Evolutionary conservation across 176 grass and related monocot genomes (phyloP), one percentile per base, ranked within the genome.

Genomic region (Melocanna baccifera): DNA sequence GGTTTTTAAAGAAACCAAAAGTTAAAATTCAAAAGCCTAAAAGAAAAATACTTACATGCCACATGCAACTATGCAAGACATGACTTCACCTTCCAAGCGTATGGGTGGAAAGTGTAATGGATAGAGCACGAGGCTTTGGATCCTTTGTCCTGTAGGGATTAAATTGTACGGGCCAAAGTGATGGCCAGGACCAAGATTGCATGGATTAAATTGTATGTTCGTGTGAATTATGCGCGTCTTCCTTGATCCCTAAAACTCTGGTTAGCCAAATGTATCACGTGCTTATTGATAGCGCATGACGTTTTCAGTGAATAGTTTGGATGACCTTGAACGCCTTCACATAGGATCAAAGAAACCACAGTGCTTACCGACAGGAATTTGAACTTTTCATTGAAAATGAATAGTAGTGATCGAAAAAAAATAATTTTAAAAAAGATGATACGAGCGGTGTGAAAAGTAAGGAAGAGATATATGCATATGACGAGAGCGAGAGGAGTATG

Each of bases 111-210:
- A n/a, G 39, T 45, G 40, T 3, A 70, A 25, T 20, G 39, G 39
- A 70, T 25, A 12, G 47, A 13, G 43, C 11, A 11, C 47, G 16
- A 43, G 12, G 67, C 85, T 45, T 36, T 34, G 58, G 77, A 75
- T 87, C 81, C 85, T 53, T 81, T 56, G 48, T 25, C 23, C 51
- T 51, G 5, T 32, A 52, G 22, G 30, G n/a, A 41, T 47, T 68
- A 56, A 9, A 83, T 62, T 77, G 62, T 53, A 77, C 34, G 80
- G 80, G 64, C 41, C 73, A 88, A 15, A 52, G 72, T 23, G 34
- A 77, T 83, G 80, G 41, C 14, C 32, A 25, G 86, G 80, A 72
- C 80, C 73, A 78, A 62, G n/a, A n/a, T n/a, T n/a, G n/a, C n/a
- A n/a, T n/a, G n/a, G n/a, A n/a, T n/a, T n/a, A n/a, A n/a, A n/a